Evolutionary conservation across 2,329 filamentous ascomycete species (phyloP).

Genomic region (Chrysosporium keratinophilum): DNA sequence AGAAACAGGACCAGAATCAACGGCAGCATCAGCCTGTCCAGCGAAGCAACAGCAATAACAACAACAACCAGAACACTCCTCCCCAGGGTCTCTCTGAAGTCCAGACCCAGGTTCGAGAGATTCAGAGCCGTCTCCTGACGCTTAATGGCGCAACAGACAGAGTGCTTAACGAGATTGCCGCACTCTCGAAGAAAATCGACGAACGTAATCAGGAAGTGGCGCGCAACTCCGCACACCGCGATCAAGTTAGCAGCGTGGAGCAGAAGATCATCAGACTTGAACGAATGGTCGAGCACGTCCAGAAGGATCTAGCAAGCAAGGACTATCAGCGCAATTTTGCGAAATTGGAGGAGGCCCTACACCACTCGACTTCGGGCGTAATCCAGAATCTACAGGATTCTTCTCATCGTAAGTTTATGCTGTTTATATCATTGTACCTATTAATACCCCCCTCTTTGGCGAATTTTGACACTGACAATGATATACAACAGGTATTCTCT

Average conservation of each 20-base stretch:
- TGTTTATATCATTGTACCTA: constrained; percentile 10
- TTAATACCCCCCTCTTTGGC: constrained; percentile 14
- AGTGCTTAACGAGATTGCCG: constrained; percentile 44
- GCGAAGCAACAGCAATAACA: constrained; percentile 25
- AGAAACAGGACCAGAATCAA: constrained; percentile 6
- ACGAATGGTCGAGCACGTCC: constrained; percentile 39
- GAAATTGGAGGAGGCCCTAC: constrained; percentile 45
- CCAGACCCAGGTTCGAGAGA: constrained; percentile 60
- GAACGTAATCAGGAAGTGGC: constrained; percentile 44
- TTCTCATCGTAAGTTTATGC: constrained; percentile 37
- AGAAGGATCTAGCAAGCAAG: constrained; percentile 46
- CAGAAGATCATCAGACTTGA: constrained; percentile 46
- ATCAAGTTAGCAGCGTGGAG: constrained; percentile 34
- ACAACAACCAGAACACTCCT: constrained; percentile 19
- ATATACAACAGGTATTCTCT: constrained; percentile 38
- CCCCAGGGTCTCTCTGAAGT: constrained; percentile 3
- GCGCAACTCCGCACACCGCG: constrained; percentile 28
- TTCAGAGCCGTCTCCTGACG: constrained; percentile 67
- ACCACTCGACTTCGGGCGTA: constrained; percentile 44
- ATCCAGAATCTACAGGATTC: constrained; percentile 44
- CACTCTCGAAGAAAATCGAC: constrained; percentile 44
- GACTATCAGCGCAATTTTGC: constrained; percentile 48
- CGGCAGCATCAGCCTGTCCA: constrained; percentile 23
- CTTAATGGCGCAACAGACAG: constrained; percentile 51
- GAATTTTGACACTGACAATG: background rate